phyloP scores from a whole-genome alignment of 139 green algal species.

The Parachlorella kessleri region DNA sequence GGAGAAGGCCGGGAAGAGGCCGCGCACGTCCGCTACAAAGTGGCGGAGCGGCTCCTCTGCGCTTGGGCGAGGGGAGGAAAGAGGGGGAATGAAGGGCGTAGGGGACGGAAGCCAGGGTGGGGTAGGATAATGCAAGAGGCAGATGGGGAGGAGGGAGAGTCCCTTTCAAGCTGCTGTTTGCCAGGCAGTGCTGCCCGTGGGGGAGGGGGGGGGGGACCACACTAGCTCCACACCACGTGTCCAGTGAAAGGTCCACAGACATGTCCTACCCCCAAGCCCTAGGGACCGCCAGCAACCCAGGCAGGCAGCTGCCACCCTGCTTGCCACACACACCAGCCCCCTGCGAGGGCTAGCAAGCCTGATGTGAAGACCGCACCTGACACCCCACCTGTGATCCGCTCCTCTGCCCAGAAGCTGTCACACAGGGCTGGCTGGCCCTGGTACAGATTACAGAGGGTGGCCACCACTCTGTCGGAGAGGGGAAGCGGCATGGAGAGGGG shows the following conservation, averaged over 20 bases:
- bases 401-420: conserved; percentile 34
- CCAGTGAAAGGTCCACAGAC: no score
- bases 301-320: no score
- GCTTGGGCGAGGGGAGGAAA: background rate
- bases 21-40: conserved; percentile 45
- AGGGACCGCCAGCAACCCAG: no score
- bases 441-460: conserved; percentile 22
- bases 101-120: background rate
- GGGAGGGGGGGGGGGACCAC: no score
- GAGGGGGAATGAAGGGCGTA: no score
- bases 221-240: no score
- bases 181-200: no score
- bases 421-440: conserved; percentile 40
- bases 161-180: no score
- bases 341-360: no score
- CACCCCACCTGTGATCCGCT: conserved; percentile 4
- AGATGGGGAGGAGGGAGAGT: background rate
- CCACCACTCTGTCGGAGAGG: conserved; percentile 29
- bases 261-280: no score
- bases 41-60: conserved; percentile 48
- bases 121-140: background rate
- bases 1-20: conserved; percentile 59
- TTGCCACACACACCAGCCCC: no score
- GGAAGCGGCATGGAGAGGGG: conserved; percentile 26
- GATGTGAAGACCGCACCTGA: no score